phyloP scores from a whole-genome alignment of 2,329 filamentous ascomycete genomes.

The Diaporthe citri region DNA sequence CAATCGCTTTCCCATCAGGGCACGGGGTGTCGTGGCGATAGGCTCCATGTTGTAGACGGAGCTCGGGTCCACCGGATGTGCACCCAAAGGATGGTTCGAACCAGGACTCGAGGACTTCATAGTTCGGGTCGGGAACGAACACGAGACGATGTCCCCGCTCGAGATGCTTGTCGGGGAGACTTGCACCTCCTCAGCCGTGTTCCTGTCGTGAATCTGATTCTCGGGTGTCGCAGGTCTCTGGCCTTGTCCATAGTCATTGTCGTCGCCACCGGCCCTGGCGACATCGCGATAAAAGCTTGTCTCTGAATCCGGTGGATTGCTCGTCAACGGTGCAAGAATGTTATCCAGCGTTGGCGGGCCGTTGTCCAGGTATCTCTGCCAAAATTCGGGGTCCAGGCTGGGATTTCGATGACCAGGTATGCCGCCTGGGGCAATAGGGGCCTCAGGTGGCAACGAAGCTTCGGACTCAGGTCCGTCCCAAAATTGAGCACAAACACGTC shows the following conservation, averaged over 20 bases:
- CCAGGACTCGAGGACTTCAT: conserved; percentile 55
- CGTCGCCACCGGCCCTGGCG: conserved; percentile 50
- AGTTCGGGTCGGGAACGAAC: conserved; percentile 71
- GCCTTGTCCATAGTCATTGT: conserved; percentile 27
- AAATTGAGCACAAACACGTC: conserved; percentile 87
- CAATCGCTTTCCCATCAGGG: conserved; percentile 70
- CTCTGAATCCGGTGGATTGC: conserved; percentile 44
- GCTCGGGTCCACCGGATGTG: conserved; percentile 69
- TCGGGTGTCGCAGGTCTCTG: conserved; percentile 64
- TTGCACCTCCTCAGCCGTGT: conserved; percentile 48
- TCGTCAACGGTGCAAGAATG: conserved; percentile 49
- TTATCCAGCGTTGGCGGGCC: conserved; percentile 60
- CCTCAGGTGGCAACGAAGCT: conserved; percentile 70
- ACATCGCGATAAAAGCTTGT: conserved; percentile 62
- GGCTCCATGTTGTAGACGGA: conserved; percentile 62
- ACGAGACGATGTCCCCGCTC: conserved; percentile 73
- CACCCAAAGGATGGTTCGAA: conserved; percentile 59
- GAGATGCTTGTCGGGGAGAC: conserved; percentile 69
- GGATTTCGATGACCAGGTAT: conserved; percentile 72
- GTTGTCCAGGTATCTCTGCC: conserved; percentile 58
- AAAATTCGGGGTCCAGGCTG: conserved; percentile 66
- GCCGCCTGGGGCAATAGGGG: conserved; percentile 82
- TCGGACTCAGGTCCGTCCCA: conserved; percentile 84
- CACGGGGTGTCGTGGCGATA: conserved; percentile 69
- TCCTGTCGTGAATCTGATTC: conserved; percentile 44